Conservation (phyloP, 1,284 basidiomycete species). For the Heterobasidion parviporum region DNA sequence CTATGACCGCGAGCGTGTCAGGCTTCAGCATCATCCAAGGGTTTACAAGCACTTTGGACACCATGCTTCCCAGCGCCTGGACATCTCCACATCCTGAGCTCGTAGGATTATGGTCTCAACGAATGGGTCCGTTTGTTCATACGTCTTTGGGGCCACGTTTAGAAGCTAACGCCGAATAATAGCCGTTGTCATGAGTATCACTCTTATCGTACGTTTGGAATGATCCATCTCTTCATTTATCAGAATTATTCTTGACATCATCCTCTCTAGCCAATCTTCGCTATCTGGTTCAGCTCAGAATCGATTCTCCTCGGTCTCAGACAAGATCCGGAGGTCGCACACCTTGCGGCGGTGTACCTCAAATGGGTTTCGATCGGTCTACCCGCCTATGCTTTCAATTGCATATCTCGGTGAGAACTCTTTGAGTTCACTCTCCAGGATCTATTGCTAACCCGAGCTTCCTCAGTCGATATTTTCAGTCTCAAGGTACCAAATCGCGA, state of each 20-base stretch:
- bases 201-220: constrained; percentile 42
- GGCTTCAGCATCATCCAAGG: constrained; percentile 78
- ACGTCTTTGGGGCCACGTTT: background rate
- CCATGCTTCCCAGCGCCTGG: constrained; percentile 87
- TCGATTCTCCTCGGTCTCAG: constrained; percentile 66
- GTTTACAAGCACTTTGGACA: constrained; percentile 80
- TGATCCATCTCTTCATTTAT: background rate
- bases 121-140: constrained; percentile 53
- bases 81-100: constrained; percentile 76
- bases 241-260: background rate
- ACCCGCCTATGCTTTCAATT: constrained; percentile 82
- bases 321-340: constrained; percentile 85
- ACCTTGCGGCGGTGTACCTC: constrained; percentile 71
- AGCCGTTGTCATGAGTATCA: constrained; percentile 61
- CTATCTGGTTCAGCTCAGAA: constrained; percentile 81
- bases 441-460: constrained; percentile 17
- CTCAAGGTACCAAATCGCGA: constrained; percentile 47
- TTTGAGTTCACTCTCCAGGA: constrained; percentile 15
- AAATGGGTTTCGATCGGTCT: constrained; percentile 75
- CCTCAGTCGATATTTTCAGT: constrained; percentile 78
- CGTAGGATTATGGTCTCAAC: constrained; percentile 87
- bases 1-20: constrained; percentile 78
- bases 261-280: constrained; percentile 47
- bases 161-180: constrained; percentile 1
- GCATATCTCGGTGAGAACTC: constrained; percentile 46